Evolutionary conservation across 2,329 filamentous ascomycete species (phyloP).

Genomic region (Fusarium sambucinum): DNA sequence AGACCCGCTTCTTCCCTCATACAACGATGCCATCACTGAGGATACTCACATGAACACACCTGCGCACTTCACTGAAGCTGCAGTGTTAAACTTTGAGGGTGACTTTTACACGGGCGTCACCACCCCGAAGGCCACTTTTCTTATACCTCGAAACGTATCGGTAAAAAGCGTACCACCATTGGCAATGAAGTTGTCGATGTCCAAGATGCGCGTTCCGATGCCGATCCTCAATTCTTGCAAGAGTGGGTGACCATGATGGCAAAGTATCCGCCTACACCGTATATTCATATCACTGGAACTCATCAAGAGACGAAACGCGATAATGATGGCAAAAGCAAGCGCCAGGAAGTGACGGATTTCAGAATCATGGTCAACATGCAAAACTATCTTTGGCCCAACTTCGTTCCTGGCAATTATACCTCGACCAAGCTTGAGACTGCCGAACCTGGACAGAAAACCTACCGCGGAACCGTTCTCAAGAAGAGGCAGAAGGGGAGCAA

Average conservation of each 20-base stretch:
- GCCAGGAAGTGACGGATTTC: slow-evolving; percentile 36
- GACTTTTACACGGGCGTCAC: slow-evolving; percentile 10
- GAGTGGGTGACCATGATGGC: slow-evolving; percentile 35
- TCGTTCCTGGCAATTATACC: not conserved
- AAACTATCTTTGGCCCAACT: slow-evolving; percentile 43
- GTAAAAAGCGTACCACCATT: too few relatives aligned
- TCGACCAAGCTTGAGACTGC: slow-evolving; percentile 25
- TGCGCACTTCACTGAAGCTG: too few relatives aligned
- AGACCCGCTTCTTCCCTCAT: slow-evolving; percentile 3
- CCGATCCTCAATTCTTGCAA: slow-evolving; percentile 24
- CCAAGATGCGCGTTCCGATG: slow-evolving; percentile 33
- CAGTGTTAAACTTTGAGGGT: not conserved
- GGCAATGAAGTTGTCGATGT: too few relatives aligned
- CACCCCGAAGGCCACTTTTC: too few relatives aligned
- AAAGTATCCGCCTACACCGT: slow-evolving; percentile 30
- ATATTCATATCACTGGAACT: slow-evolving; percentile 34
- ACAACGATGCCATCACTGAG: not conserved
- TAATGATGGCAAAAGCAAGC: slow-evolving; percentile 32
- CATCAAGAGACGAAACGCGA: slow-evolving; percentile 33
- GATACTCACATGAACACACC: fast-evolving
- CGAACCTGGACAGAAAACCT: slow-evolving; percentile 39
- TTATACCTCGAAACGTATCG: too few relatives aligned
- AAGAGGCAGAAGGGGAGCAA: slow-evolving; percentile 31
- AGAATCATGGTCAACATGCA: slow-evolving; percentile 37
- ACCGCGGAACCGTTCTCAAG: slow-evolving; percentile 39